Evolutionary conservation across 2,329 filamentous ascomycete species (phyloP), one percentile per base, ranked within the genome.

Genomic region (Daldinia sp.): DNA sequence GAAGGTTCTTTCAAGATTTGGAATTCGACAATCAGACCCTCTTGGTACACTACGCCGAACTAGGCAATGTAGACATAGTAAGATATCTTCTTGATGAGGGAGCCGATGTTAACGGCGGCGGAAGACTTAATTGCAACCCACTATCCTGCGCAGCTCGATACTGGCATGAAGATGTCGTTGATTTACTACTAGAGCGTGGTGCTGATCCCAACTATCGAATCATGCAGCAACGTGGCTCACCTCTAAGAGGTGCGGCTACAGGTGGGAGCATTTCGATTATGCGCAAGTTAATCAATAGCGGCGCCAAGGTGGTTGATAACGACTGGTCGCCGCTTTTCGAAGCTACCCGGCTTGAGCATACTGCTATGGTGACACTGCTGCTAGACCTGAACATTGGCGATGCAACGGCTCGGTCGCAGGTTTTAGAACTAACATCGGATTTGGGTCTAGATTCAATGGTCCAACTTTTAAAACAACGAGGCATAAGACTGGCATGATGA

Each of bases 151-250:
- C 51, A 7, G 35, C 37, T 3, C 15, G 27, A 6, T n/a, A 32
- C 27, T 30, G 5, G 21, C 51, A 55, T 15, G 27, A 55, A 29
- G 51, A 55, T 9, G n/a, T 55, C 1, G 37, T 55, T 21, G 51
- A 55, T 34, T 13, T 45, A n/a, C 17, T 55, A 9, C 37, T 45
- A 7, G 15, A 30, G 29, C 37, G 17, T 15, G 51, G 51, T n/a
- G 51, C 37, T 21, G 37, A 55, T 43, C 51, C 51, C 5, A 55
- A 55, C 30, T 34, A 34, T 19, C 7, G 34, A 15, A 23, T 21
- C 1, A 6, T 23, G 13, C 25, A 29, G 11, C 51, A 32, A 10
- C 39, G 39, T 13, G 37, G 27, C 35, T 55, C 35, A 5, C 35
- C 37, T 10, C 51, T 55, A 6, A 4, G 17, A 21, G 37, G 25